Conservation (phyloP, 768 basidiomycete species). For the Cystofilobasidium macerans region DNA sequence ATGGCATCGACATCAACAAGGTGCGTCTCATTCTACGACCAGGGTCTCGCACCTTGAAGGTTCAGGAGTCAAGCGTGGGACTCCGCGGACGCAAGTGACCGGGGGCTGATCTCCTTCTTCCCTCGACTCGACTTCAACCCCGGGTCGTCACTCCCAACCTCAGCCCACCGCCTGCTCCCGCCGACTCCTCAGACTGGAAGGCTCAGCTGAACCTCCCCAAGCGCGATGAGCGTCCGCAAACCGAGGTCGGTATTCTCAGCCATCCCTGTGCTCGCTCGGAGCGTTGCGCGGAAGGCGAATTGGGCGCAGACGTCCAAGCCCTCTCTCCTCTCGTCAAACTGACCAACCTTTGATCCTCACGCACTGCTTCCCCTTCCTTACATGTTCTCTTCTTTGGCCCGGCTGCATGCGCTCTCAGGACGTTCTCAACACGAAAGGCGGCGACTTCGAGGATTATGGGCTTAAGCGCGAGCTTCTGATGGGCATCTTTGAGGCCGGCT, state of each 20-base stretch:
- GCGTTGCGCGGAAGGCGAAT: no score
- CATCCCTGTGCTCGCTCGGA: not conserved
- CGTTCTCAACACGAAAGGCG: constrained; percentile 83
- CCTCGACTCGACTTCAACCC: not conserved
- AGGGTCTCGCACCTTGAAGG: no score
- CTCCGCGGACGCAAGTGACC: not conserved
- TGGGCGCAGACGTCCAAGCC: no score
- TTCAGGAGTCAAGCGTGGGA: no score
- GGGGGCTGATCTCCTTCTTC: no score
- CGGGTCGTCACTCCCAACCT: not conserved
- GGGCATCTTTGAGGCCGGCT: constrained; percentile 97
- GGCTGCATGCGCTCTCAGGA: constrained; percentile 43
- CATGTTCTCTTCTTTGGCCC: not conserved
- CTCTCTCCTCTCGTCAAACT: not conserved
- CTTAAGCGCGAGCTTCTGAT: constrained; percentile 77
- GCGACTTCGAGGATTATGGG: constrained; percentile 69
- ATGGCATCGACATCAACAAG: constrained; percentile 17
- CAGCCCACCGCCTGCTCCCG: not conserved
- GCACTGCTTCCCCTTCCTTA: not conserved
- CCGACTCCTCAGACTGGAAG: constrained; percentile 29
- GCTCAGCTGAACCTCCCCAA: constrained; percentile 32
- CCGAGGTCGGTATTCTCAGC: constrained; percentile 46
- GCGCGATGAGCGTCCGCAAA: constrained; percentile 75
- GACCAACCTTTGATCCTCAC: not conserved
- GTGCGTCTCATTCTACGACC: not conserved